Conservation (phyloP, 371 early-diverging fungal genomes). For the Batrachochytrium dendrobatidis region DNA sequence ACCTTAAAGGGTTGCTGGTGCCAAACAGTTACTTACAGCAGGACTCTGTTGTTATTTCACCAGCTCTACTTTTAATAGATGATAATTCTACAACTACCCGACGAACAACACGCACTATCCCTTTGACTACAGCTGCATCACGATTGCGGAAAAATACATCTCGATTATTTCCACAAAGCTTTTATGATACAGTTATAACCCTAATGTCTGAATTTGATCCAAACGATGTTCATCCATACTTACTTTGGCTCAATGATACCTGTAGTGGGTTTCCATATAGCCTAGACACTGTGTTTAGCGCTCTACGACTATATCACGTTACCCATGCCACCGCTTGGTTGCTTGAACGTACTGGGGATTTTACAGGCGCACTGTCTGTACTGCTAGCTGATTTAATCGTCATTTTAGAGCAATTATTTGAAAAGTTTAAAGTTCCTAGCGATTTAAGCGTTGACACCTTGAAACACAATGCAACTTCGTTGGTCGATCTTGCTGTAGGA, state of each 20-base stretch:
- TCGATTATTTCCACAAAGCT: conserved; percentile 19
- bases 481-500: conserved; percentile 7
- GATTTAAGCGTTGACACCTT: neutral
- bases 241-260: conserved; percentile 50
- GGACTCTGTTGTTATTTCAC: neutral
- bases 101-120: neutral
- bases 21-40: conserved; percentile 21
- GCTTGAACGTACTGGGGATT: conserved; percentile 61
- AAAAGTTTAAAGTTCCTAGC: no score
- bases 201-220: conserved; percentile 64
- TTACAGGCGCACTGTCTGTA: conserved; percentile 57
- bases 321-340: conserved; percentile 74
- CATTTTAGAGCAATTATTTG: conserved; percentile 9
- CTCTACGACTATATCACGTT: conserved; percentile 53
- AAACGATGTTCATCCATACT: conserved; percentile 45
- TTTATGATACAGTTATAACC: conserved; percentile 63
- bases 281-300: conserved; percentile 46
- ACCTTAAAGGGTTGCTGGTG: conserved; percentile 61
- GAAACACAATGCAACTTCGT: neutral
- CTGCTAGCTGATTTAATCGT: conserved; percentile 55
- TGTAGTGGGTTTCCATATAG: conserved; percentile 50
- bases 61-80: neutral
- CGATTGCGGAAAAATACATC: neutral
- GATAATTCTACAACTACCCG: neutral
- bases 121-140: neutral